Conservation (phyloP, 2,329 filamentous ascomycete genomes). For the Penicillium sp. region DNA sequence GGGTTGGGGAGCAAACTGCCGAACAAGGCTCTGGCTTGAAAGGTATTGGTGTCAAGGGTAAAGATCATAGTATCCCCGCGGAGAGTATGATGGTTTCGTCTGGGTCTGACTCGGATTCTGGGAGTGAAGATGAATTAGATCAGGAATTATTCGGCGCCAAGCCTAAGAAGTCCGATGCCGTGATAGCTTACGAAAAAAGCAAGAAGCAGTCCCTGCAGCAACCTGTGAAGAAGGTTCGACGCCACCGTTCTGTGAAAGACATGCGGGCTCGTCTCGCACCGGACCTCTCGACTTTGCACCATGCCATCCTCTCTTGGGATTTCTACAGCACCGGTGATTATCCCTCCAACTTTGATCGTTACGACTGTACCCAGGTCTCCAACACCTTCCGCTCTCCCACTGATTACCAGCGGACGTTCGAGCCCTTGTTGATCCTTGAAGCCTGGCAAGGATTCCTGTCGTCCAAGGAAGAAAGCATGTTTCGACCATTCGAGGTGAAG, state of each 20-base stretch:
- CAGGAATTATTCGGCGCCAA: constrained; percentile 59
- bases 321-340: constrained; percentile 86
- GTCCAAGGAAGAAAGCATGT: constrained; percentile 75
- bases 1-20: constrained; percentile 51
- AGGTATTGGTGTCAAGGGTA: constrained; percentile 66
- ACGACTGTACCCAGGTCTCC: constrained; percentile 68
- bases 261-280: constrained; percentile 89
- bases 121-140: constrained; percentile 70
- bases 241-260: constrained; percentile 78
- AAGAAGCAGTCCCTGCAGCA: constrained; percentile 50
- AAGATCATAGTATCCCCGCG: constrained; percentile 65
- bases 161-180: constrained; percentile 35
- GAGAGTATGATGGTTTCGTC: constrained; percentile 87
- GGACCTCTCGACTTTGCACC: constrained; percentile 77
- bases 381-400: constrained; percentile 68
- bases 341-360: constrained; percentile 65
- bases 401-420: constrained; percentile 83
- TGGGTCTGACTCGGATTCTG: constrained; percentile 58
- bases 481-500: constrained; percentile 78
- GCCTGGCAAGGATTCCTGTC: constrained; percentile 94
- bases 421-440: constrained; percentile 83
- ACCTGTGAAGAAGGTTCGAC: constrained; percentile 77
- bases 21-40: constrained; percentile 74
- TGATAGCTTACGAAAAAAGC: constrained; percentile 45
- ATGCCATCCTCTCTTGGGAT: constrained; percentile 85